phyloP scores from a whole-genome alignment of 768 basidiomycete species.

The Dendrothele bispora region DNA sequence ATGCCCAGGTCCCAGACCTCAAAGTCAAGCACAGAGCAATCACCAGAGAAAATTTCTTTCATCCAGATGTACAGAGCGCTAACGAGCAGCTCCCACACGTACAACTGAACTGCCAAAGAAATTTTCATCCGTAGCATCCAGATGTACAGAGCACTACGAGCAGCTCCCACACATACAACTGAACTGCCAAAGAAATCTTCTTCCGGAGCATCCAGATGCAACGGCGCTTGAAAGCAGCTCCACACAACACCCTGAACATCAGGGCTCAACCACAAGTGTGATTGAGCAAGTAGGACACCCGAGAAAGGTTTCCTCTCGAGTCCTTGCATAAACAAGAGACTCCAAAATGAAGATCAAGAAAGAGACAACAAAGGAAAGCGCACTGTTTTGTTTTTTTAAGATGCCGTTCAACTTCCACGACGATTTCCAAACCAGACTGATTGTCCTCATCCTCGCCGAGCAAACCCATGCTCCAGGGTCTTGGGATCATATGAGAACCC shows the following conservation, averaged over 20 bases:
- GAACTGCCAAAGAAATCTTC: too few species aligned
- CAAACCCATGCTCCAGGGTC: constrained; percentile 38
- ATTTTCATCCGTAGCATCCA: too few species aligned
- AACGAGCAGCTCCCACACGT: too few species aligned
- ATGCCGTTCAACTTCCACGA: constrained; percentile 53
- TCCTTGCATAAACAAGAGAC: not conserved
- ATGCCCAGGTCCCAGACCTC: not conserved
- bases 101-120: too few species aligned
- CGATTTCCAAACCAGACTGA: constrained; percentile 50
- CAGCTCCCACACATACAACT: too few species aligned
- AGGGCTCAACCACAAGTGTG: not conserved
- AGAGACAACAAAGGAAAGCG: constrained; percentile 15
- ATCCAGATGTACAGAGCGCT: too few species aligned
- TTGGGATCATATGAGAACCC: constrained; percentile 33
- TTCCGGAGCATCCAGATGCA: too few species aligned
- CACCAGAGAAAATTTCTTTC: too few species aligned
- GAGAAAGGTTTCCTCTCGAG: not conserved
- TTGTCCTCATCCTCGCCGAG: constrained; percentile 31
- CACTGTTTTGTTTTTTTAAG: constrained; percentile 11
- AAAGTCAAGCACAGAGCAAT: not conserved
- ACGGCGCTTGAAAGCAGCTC: too few species aligned
- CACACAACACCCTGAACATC: not conserved
- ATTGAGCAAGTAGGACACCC: not conserved
- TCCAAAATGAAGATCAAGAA: constrained; percentile 7
- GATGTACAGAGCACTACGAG: too few species aligned